These are phyloP conservation scores for Elsinoe necatrix DNA, from an alignment of 2,329 filamentous ascomycete genomes.

Conservation along the genomic window DNA sequence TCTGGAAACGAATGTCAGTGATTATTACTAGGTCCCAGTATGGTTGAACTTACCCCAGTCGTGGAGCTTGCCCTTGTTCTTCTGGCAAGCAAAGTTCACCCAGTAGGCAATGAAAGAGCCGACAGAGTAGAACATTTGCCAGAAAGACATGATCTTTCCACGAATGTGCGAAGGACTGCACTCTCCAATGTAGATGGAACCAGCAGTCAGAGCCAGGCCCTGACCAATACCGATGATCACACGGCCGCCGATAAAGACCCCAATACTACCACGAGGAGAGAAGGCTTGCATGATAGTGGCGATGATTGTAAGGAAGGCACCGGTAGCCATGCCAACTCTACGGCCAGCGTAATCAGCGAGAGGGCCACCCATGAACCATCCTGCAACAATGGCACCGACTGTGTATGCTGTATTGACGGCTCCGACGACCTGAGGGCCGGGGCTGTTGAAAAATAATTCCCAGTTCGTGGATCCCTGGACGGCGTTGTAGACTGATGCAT, in stretches of 20 bases:
- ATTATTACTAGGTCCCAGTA: neutral
- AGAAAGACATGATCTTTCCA: slow-evolving; percentile 60
- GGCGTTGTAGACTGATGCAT: slow-evolving; percentile 66
- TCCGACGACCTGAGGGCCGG: slow-evolving; percentile 40
- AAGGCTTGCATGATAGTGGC: slow-evolving; percentile 63
- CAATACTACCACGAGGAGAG: slow-evolving; percentile 51
- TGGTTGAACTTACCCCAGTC: slow-evolving; percentile 31
- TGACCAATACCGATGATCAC: slow-evolving; percentile 63
- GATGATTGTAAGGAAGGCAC: slow-evolving; percentile 56
- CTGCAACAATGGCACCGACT: slow-evolving; percentile 60
- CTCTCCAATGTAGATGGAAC: slow-evolving; percentile 64
- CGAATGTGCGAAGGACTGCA: slow-evolving; percentile 56
- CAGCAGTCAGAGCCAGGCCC: slow-evolving; percentile 56
- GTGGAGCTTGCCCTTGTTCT: slow-evolving; percentile 48
- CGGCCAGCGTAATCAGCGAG: slow-evolving; percentile 32
- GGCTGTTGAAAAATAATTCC: slow-evolving; percentile 54
- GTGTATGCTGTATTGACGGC: slow-evolving; percentile 62
- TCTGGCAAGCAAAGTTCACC: slow-evolving; percentile 57
- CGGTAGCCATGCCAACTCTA: slow-evolving; percentile 55
- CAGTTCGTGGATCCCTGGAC: slow-evolving; percentile 61
- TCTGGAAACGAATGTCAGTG: slow-evolving; percentile 45
- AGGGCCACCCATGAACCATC: slow-evolving; percentile 61
- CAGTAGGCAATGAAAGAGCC: slow-evolving; percentile 58
- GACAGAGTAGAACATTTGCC: slow-evolving; percentile 60
- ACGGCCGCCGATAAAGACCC: slow-evolving; percentile 59